Evolutionary conservation across 164 flowering plant genomes (phyloP), one percentile per base, ranked within the genome.

Genomic region (Magnolia kwangsiensis): DNA sequence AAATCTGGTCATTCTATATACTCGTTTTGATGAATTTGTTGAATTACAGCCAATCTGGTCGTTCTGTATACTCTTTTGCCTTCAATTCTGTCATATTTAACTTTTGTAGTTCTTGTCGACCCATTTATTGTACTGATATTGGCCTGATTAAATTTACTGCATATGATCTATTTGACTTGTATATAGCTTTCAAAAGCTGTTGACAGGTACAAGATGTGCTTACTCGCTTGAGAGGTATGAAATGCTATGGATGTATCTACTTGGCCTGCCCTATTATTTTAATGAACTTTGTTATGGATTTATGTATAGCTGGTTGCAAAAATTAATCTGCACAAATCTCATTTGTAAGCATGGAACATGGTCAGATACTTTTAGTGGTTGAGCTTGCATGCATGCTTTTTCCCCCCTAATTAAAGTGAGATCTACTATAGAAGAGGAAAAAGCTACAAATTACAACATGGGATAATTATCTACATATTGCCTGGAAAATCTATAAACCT

Each of bases 171-270:
- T 70, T 75, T 71, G 71, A 74, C 76, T 75, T 75, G 69, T 74
- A 74, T 37, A 37, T 81, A 68, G 78, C 74, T 71, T 85, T 49
- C 51, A 78, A 61, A 80, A 76, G 75, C 74, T 78, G 76, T 49
- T 73, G 23, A 75, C 83, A 78, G 83, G 85, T 80, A 75, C 81
- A 72, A 20, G n/a, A 73, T 76, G 71, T 80, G 82, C 78, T 55
- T 81, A 77, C 84, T 77, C 82, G 51, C 51, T 74, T 82, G 24
- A 75, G 82, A 82, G 88, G 84, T 83, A 85, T 77, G 81, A 80
- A 72, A 65, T 79, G 78, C 78, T 50, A 63, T 76, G 81, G 69
- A 66, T 76, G 69, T 74, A 37, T 63, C 68, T 50, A 45, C n/a
- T 51, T 77, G 76, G 72, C 20, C 50, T n/a, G 72, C 23, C 20